phyloP scores from a whole-genome alignment of 2,329 filamentous ascomycete genomes.

The Fusarium musae region DNA sequence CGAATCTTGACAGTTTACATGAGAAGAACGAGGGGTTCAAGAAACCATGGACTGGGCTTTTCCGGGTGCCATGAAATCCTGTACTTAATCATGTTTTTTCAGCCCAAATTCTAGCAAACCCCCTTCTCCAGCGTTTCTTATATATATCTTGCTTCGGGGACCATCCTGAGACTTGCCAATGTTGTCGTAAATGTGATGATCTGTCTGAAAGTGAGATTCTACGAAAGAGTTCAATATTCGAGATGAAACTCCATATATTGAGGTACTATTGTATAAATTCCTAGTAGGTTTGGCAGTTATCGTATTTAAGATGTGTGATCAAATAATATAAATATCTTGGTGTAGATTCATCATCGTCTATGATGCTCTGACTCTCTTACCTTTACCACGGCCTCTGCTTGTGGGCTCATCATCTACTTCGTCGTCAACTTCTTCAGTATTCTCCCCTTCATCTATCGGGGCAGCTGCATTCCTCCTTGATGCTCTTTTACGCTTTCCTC shows the following conservation, averaged over 20 bases:
- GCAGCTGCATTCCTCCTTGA: slow-evolving; percentile 29
- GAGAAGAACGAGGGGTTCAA: slow-evolving; percentile 22
- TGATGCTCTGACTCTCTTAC: slow-evolving; percentile 36
- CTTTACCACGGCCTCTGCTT: slow-evolving; percentile 17
- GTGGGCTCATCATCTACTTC: slow-evolving; percentile 11
- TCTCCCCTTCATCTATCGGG: slow-evolving; percentile 29
- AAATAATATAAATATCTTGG: not conserved
- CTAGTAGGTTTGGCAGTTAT: not conserved
- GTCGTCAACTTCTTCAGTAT: slow-evolving; percentile 28
- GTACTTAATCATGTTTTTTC: slow-evolving; percentile 37
- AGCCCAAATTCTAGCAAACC: slow-evolving; percentile 13
- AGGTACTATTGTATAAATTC: not conserved
- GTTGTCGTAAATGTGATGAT: not conserved
- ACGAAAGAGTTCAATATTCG: not conserved
- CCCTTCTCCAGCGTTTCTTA: slow-evolving; percentile 2
- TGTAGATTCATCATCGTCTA: not conserved
- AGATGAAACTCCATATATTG: not conserved
- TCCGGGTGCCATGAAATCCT: slow-evolving; percentile 22
- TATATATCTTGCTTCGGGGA: slow-evolving; percentile 4
- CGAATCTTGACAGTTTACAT: slow-evolving; percentile 33
- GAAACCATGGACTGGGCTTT: slow-evolving; percentile 11
- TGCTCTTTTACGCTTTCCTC: slow-evolving; percentile 40
- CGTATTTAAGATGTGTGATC: not conserved
- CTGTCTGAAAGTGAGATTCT: not conserved
- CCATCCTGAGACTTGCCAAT: not conserved